Base-by-base conservation (phyloP, 306 rosid genomes). In the Senna tora region DNA sequence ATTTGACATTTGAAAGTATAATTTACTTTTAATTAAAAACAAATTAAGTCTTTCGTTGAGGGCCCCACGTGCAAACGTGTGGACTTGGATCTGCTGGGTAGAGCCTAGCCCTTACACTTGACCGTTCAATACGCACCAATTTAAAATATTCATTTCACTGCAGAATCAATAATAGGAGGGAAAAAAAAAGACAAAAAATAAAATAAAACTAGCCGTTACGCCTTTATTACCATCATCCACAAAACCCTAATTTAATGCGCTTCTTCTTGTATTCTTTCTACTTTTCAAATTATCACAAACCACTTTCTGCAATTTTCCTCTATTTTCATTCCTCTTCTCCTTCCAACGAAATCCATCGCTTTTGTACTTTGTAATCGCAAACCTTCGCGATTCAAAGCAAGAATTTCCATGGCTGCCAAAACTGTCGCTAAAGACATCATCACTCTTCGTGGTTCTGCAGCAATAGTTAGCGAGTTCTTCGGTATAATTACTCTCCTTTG, bases 381-480 rank as follows among this genome's bases (percentile, higher is more conserved):
- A 14, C 22, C 55, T n/a, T 17, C 10, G 55, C 22, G 11, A 50
- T 59, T 58, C 13, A 60, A 34, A 33, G 46, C n/a, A 16, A 16
- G 8, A 16, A 0, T 2, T 7, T 22, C 21, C 10, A 62, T 62
- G 67, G 67, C 67, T 5, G 50, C 67, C 10, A 62, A n/a, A 62
- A 62, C 51, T 17, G 50, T 62, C 49, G 51, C 98, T 63, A 94
- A 86, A 82, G 98, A 94, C 79, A 94, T 94, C 16, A 94, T 94
- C 85, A 94, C 97, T 57, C 92, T 94, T 52, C 97, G 96, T 4
- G 98, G 98, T 63, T 94, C 98, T 15, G 92, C 98, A 5, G 94
- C 98, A 32, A 94, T 94, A 14, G 97, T 86, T 76, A 91, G 98
- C 94, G 98, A 94, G 85, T 94, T 91, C 85, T 94, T 94, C 46